Base-by-base conservation (phyloP, 148 eudicot species). In the Spergularia bocconei region DNA sequence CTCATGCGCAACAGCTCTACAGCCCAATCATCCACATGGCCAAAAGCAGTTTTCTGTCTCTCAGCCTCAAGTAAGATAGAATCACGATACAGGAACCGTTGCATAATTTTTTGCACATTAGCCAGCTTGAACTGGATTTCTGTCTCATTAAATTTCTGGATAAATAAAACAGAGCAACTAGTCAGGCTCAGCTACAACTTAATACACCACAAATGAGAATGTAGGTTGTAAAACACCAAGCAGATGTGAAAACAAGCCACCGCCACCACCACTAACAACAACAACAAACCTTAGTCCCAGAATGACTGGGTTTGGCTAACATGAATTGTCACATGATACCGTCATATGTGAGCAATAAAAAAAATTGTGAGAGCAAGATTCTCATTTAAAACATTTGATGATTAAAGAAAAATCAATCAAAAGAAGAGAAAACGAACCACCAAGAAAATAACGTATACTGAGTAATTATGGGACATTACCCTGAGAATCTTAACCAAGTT, bases 41-140 rank as follows among this genome's bases (percentile, higher is more conserved):
- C 84, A 47, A 81, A 77, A 39, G 63, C 75, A 70, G 82, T 76
- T 78, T 86, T 89, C 85, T 92, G 96, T 83, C 98, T 87, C 79
- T 84, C 88, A 57, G 97, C 97, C 86, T 95, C 98, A 8, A 87
- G 93, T 81, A 92, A 75, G 66, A 90, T 75, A 23, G 98, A 88
- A 80, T 95, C 92, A 19, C 91, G 90, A 80, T 95, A 90, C 72
- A 90, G 75, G 80, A 90, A 95, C 59, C 97, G 86, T 79, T 92
- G 98, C 98, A 97, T 92, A 67, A 95, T 81, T 67, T 83, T 90
- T 82, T 79, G 85, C 73, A 95, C 97, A 82, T 95, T 95, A 48
- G 85, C 86, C 83, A 92, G 68, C 88, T 84, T 90, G 87, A 89
- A 87, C 69, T 90, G 84, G 74, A 90, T 77, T 82, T 95, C 98